Percentiles rank a stretch among this genome's conserved stretches.
Conservation (phyloP, 108 stramenopile species). For the Cyclotella distinguenda region DNA sequence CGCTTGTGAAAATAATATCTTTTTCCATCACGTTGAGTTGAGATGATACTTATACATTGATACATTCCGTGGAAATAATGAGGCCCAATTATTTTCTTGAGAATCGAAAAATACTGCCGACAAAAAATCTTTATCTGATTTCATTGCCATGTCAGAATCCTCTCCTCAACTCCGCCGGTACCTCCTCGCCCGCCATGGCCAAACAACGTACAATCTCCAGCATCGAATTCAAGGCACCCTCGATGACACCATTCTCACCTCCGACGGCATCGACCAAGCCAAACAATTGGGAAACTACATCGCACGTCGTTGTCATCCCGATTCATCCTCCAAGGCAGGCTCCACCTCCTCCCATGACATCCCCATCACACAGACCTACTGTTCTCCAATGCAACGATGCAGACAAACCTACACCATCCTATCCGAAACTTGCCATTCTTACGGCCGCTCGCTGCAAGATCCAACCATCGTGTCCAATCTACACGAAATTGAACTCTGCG, state of each 20-base stretch:
- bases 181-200: constrained; percentile 25
- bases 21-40: too few species aligned
- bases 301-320: constrained; percentile 7
- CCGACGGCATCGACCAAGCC: constrained; percentile 35
- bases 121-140: too few species aligned
- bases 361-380: constrained; percentile 29
- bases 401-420: constrained; percentile 35
- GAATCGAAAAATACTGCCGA: too few species aligned
- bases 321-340: neutral
- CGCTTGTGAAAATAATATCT: too few species aligned
- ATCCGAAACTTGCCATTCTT: neutral
- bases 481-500: constrained; percentile 33
- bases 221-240: constrained; percentile 43
- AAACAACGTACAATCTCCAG: constrained; percentile 42
- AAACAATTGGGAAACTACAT: constrained; percentile 21
- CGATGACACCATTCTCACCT: constrained; percentile 20
- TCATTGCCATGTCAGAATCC: too few species aligned
- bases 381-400: constrained; percentile 39
- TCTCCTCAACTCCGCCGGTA: constrained; percentile 5
- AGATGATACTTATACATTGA: too few species aligned
- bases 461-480: constrained; percentile 34
- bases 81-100: too few species aligned
- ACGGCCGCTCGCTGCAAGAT: constrained; percentile 13
- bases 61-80: too few species aligned
- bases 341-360: neutral